These are phyloP conservation scores for Schizochytrium sp. DNA, from an alignment of 108 stramenopile genomes.

Conservation along the genomic window DNA sequence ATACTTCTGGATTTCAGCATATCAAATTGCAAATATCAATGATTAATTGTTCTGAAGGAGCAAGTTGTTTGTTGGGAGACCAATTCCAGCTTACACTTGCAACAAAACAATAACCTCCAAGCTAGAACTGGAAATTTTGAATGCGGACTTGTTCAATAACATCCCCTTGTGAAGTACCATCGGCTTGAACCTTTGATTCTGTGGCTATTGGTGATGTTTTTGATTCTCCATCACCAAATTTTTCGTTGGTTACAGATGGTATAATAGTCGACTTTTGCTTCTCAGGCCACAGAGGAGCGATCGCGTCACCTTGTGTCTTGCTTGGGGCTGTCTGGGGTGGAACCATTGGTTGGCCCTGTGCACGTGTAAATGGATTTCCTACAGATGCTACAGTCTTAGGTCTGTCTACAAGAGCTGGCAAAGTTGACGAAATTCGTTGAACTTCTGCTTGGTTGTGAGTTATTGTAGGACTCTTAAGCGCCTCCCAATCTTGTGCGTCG, in stretches of 20 bases:
- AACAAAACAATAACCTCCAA: not conserved
- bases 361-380: not conserved
- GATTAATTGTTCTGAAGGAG: no score
- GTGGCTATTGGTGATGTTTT: not conserved
- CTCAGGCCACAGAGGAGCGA: not conserved
- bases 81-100: no score
- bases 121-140: constrained; percentile 37
- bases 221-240: not conserved
- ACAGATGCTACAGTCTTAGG: constrained; percentile 4
- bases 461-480: not conserved
- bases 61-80: no score
- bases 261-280: not conserved
- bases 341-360: not conserved
- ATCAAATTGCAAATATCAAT: no score
- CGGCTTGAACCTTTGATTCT: not conserved
- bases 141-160: constrained; percentile 49
- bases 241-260: no score
- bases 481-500: constrained; percentile 20
- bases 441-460: not conserved
- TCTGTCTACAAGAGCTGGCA: not conserved
- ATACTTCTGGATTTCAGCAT: no score
- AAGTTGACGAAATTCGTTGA: not conserved
- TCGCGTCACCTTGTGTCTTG: not conserved
- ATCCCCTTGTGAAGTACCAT: not conserved
- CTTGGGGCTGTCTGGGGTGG: constrained; percentile 20